Base-by-base conservation (phyloP, 257 asterid genomes). In the Eustoma russellianum region DNA sequence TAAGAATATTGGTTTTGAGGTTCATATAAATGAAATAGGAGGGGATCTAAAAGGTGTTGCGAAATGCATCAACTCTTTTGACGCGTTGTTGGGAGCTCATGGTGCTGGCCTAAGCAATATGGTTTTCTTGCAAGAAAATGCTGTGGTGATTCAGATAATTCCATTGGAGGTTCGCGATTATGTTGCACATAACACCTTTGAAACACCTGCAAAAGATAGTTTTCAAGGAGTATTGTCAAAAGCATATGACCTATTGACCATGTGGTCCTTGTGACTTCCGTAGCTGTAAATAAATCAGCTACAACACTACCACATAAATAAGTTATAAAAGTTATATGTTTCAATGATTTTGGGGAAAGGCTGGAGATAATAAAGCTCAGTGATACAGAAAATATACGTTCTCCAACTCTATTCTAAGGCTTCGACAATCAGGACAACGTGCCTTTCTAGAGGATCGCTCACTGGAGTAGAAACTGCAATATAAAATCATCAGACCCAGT, bases 61-160 rank as follows among this genome's bases (percentile, higher is more conserved):
- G 0, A 17, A 52, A 8, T n/a, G 54, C 0, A 74, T 83, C 53
- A 83, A 86, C 56, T 56, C 79, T 5, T 65, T 79, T 46, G 95
- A 83, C 55, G 85, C 77, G 44, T 17, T 86, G 73, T 19, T 78
- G 53, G 93, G 94, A 7, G 81, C 81, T 6, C 96, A 86, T 13
- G 94, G 96, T 24, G 94, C 96, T 7, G 89, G 88, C 1, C 78
- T 86, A 1, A 77, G 88, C 1, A 86, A 86, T 64, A 77, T 86
- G 88, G 79, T 83, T 18, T 86, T 77, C 46, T 69, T 86, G 1
- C 87, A 89, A 0, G 77, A 77, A 35, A 68, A 79, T 2, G 89
- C 94, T 3, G 62, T 80, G 5, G 59, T 82, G 44, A 63, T 83
- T 7, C 95, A 88, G 47, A 75, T 88, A 0, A 56, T 73, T 24